Percentiles rank a stretch among this genome's conserved stretches.
Evolutionary conservation across 305 asterid genomes (phyloP).

Genomic region (Fraxinus angustifolia): DNA sequence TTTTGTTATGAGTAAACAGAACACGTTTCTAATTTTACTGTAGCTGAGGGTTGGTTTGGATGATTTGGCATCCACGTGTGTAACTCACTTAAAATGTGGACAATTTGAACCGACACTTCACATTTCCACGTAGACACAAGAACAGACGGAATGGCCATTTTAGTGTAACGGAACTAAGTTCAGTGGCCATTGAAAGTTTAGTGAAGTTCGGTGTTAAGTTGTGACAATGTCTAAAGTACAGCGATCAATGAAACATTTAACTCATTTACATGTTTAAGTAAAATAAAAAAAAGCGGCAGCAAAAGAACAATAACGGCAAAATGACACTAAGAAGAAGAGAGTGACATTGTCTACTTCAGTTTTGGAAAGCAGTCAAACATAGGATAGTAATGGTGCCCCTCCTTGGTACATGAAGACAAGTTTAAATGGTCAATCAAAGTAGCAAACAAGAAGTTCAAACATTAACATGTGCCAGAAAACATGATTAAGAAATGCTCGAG

Average conservation of each 20-base stretch:
- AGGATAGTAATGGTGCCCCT: not conserved
- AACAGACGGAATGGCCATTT: not conserved
- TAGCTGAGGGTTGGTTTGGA: too few relatives aligned
- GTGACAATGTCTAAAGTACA: too few relatives aligned
- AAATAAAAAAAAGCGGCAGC: not conserved
- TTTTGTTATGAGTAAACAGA: too few relatives aligned
- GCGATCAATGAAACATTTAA: not conserved
- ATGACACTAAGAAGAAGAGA: not conserved
- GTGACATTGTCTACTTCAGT: not conserved
- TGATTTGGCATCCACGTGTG: too few relatives aligned
- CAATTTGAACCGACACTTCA: not conserved
- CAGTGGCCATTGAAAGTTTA: not conserved
- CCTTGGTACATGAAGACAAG: not conserved
- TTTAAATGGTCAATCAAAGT: not conserved
- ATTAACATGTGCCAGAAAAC: not conserved
- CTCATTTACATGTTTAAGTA: not conserved
- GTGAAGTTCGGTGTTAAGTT: too few relatives aligned
- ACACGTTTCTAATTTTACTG: too few relatives aligned
- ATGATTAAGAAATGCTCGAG: constrained; percentile 21
- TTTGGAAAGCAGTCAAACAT: not conserved
- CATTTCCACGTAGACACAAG: not conserved
- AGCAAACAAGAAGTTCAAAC: not conserved
- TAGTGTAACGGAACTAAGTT: too few relatives aligned
- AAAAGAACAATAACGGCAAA: not conserved
- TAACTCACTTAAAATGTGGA: too few relatives aligned